These are phyloP conservation scores for Pichia rugopelliculosa DNA, from an alignment of 805 yeast species.

Conservation along the genomic window DNA sequence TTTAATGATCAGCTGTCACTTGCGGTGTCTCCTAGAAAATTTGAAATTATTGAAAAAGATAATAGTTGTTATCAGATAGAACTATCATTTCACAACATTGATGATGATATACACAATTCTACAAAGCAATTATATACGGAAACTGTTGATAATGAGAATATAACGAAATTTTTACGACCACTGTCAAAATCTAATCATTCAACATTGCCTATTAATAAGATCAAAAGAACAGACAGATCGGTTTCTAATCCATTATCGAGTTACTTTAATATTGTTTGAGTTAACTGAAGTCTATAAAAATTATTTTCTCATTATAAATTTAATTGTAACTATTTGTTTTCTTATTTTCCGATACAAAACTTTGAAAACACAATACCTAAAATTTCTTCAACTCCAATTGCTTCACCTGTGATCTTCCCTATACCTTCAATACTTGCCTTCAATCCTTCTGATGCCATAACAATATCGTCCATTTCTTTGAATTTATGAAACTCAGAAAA, in stretches of 20 bases:
- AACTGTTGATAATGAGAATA: background rate
- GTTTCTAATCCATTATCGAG: background rate
- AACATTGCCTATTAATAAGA: background rate
- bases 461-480: conserved; percentile 57
- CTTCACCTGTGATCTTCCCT: conserved; percentile 86
- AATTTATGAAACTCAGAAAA: conserved; percentile 53
- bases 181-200: background rate
- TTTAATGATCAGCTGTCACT: conserved; percentile 30
- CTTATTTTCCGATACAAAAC: conserved; percentile 86
- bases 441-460: conserved; percentile 72
- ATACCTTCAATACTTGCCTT: conserved; percentile 74
- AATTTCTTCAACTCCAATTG: conserved; percentile 84
- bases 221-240: background rate
- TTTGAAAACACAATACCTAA: conserved; percentile 85
- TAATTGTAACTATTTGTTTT: no score
- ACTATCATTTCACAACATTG: background rate
- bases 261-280: background rate
- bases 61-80: background rate
- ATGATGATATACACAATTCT: background rate
- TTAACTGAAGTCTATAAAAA: no score
- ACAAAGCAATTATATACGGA: background rate
- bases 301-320: no score
- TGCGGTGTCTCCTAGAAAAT: conserved; percentile 38
- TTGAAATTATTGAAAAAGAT: conserved; percentile 8
- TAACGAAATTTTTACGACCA: background rate